A percentile compares a stretch with the other conserved stretches of the same genome.
Conservation (phyloP, 805 yeast species). For the Kuraishia floccosa region DNA sequence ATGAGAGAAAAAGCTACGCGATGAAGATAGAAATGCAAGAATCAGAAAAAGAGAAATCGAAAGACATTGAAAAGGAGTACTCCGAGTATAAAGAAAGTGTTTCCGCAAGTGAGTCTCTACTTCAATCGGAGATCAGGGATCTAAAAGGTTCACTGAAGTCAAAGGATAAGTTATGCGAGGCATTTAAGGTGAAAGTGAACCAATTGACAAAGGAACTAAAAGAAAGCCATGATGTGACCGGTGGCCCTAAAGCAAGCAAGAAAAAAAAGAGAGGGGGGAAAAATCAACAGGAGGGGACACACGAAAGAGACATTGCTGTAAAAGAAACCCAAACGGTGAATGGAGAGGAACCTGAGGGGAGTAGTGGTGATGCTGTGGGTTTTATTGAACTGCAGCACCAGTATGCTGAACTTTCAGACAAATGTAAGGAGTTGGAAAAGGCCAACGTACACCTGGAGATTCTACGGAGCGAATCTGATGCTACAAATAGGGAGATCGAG, state of each 20-base stretch:
- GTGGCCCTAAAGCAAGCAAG: constrained; percentile 3
- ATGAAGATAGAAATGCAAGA: no score
- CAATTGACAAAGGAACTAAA: constrained; percentile 1
- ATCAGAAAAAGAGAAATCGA: no score
- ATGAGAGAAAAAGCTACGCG: no score
- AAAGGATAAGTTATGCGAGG: constrained; percentile 12
- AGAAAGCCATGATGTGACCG: no score
- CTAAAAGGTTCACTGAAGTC: no score
- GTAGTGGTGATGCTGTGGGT: constrained; percentile 6
- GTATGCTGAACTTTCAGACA: constrained; percentile 8
- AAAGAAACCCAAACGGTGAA: constrained; percentile 8
- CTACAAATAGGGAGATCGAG: constrained; percentile 3
- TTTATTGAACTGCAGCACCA: constrained; percentile 14
- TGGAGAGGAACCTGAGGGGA: constrained; percentile 6
- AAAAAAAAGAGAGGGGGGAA: constrained; percentile 10
- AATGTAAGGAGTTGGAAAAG: constrained; percentile 6
- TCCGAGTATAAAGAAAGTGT: no score
- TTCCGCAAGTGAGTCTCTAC: no score
- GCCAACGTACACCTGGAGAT: constrained; percentile 3
- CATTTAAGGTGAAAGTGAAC: constrained; percentile 9
- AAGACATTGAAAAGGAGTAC: no score
- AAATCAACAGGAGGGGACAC: constrained; percentile 3
- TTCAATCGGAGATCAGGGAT: no score
- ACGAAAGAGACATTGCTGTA: background rate
- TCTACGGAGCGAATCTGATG: constrained; percentile 5